A percentile compares a stretch with the other conserved stretches of the same genome.
Conservation (phyloP, 2,329 filamentous ascomycete species). For the Rhynchosporium secalis region DNA sequence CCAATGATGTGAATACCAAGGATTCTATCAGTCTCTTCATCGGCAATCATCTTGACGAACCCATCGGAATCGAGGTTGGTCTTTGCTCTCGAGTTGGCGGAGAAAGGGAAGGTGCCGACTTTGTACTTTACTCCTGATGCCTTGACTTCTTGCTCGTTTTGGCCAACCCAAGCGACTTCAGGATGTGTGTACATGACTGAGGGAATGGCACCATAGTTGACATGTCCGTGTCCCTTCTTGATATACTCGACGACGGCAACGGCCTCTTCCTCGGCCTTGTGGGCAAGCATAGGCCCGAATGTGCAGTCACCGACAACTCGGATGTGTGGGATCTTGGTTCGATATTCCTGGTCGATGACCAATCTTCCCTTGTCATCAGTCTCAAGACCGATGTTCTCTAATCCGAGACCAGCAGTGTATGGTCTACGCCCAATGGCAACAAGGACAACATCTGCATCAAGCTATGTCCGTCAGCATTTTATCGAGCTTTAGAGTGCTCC, state of each 20-base stretch:
- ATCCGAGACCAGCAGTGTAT: constrained; percentile 86
- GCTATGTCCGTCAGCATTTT: constrained; percentile 48
- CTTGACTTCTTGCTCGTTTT: constrained; percentile 96
- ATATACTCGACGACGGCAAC: constrained; percentile 96
- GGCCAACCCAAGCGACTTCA: constrained; percentile 97
- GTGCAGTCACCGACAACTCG: constrained; percentile 95
- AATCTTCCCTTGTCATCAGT: constrained; percentile 90
- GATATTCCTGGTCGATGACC: constrained; percentile 98
- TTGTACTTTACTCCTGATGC: constrained; percentile 87
- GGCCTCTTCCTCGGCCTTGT: constrained; percentile 98
- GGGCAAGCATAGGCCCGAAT: constrained; percentile 97
- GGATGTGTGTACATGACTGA: constrained; percentile 99
- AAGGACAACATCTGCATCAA: constrained; percentile 93
- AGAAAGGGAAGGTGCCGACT: constrained; percentile 93
- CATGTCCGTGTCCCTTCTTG: constrained; percentile 95
- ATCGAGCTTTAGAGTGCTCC: not conserved
- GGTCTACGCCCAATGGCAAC: constrained; percentile 95
- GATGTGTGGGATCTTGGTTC: constrained; percentile 96
- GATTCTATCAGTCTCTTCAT: constrained; percentile 94
- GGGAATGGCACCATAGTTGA: constrained; percentile 97
- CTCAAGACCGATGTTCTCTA: constrained; percentile 92
- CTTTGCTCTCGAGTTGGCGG: constrained; percentile 97
- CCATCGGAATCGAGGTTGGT: constrained; percentile 97
- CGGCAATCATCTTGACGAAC: constrained; percentile 94
- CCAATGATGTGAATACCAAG: constrained; percentile 96